A percentile compares a stretch with the other conserved stretches of the same genome.
phyloP scores from a whole-genome alignment of 2,329 filamentous ascomycete genomes.

The Paraconiothyrium sp. region DNA sequence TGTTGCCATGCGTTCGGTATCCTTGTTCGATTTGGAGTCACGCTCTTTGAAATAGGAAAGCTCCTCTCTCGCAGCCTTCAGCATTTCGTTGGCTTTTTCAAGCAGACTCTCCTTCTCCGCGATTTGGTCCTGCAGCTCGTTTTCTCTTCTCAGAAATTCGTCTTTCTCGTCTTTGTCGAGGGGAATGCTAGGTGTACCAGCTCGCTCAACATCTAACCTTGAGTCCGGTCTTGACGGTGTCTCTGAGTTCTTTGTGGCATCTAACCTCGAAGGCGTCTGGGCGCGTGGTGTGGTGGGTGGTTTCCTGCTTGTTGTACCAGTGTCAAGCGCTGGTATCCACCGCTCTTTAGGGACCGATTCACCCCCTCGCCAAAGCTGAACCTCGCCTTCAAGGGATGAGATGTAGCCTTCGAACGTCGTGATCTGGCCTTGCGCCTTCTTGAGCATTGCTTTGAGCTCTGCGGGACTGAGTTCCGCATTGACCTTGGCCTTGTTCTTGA shows the following conservation, averaged over 20 bases:
- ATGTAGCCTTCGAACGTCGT: constrained; percentile 91
- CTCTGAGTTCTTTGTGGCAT: constrained; percentile 56
- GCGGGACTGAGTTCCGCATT: constrained; percentile 96
- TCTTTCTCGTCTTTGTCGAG: constrained; percentile 97
- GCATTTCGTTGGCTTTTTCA: constrained; percentile 78
- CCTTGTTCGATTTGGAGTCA: constrained; percentile 81
- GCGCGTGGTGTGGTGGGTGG: constrained; percentile 62
- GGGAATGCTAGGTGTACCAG: constrained; percentile 85
- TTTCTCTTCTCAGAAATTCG: constrained; percentile 93
- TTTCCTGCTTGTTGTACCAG: constrained; percentile 61
- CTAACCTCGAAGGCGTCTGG: constrained; percentile 68
- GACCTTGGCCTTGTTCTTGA: constrained; percentile 99
- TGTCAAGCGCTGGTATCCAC: constrained; percentile 77
- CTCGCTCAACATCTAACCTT: constrained; percentile 75
- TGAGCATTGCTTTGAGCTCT: constrained; percentile 91
- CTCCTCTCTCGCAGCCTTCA: constrained; percentile 87
- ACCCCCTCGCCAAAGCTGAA: constrained; percentile 86
- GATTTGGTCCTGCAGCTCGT: constrained; percentile 96
- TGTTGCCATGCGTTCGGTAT: constrained; percentile 85
- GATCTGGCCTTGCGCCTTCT: constrained; percentile 89
- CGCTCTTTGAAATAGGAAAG: constrained; percentile 85
- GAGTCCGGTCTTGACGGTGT: constrained; percentile 67
- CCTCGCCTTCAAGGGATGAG: constrained; percentile 81
- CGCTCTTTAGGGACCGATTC: constrained; percentile 87
- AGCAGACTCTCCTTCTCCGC: constrained; percentile 90